Evolutionary conservation across 148 eudicot genomes (phyloP).

Genomic region (Camellia granthamiana): DNA sequence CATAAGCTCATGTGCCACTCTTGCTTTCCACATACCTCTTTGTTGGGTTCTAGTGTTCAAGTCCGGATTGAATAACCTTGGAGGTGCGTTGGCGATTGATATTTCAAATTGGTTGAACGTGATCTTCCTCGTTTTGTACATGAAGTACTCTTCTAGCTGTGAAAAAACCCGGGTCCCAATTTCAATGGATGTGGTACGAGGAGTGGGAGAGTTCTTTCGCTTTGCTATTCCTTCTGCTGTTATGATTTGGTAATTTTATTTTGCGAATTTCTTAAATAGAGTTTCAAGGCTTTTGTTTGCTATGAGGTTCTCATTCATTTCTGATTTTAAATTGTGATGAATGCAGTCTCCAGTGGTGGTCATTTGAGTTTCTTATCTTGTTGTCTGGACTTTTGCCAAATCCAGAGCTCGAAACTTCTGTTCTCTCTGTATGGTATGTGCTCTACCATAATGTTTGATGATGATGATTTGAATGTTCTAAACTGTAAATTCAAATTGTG

Average conservation of each 20-base stretch:
- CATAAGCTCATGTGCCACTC: slow-evolving; percentile 41
- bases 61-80: slow-evolving; percentile 51
- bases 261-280: neutral
- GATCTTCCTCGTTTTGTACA: slow-evolving; percentile 46
- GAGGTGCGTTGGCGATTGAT: slow-evolving; percentile 66
- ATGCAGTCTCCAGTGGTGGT: slow-evolving; percentile 87
- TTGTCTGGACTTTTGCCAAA: slow-evolving; percentile 79
- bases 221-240: slow-evolving; percentile 85
- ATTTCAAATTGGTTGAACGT: slow-evolving; percentile 67
- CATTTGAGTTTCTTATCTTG: slow-evolving; percentile 72
- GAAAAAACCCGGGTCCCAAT: slow-evolving; percentile 59
- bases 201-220: slow-evolving; percentile 64
- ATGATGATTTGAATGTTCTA: neutral
- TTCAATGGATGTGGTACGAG: slow-evolving; percentile 59
- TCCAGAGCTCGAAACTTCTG: slow-evolving; percentile 83
- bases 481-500: neutral
- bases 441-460: neutral
- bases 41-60: slow-evolving; percentile 78
- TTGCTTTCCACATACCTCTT: slow-evolving; percentile 58
- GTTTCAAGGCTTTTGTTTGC: no score
- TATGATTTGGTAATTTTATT: slow-evolving; percentile 63
- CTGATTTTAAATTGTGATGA: neutral
- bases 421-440: slow-evolving; percentile 64
- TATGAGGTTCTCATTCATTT: no score
- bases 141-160: slow-evolving; percentile 61